Base-by-base conservation (phyloP, 495 filamentous ascomycete species). In the Cetradonia linearis region DNA sequence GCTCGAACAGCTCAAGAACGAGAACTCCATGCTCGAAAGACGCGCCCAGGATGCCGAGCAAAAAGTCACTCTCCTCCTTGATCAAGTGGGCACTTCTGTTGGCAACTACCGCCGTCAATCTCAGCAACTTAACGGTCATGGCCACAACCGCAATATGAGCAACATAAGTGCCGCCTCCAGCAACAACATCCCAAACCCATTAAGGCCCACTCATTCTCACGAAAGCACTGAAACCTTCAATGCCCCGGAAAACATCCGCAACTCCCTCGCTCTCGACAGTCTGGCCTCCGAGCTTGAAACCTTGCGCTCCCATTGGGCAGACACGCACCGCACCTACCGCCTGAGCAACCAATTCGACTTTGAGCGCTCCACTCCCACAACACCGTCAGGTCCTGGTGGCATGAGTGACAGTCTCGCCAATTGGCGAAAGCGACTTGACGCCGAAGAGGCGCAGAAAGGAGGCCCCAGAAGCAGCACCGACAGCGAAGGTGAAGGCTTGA, bases 31-130 rank as follows among this genome's bases (percentile, higher is more conserved):
- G 56, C 80, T 97, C 1, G 93, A 96, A 67, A 78, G 77, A 30
- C 84, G 92, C 40, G 92, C 91, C 11, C 75, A 83, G 34, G 91
- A 96, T 67, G 93, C 93, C 14, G 93, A 99, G 73, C 82, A 89
- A 48, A 94, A 92, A 66, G 94, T 97, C 50, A 87, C 86, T 44
- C 82, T 95, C 69, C 82, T 97, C 25, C 81, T 99, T 30, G 90
- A 97, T 69, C 92, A 96, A 67, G 89, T 99, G 34, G 91, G 91
- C 68, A 82, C 82, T 16, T 94, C 89, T 3, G 93, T 99, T 18
- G 91, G 92, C 70, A 93, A 92, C 67, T 96, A 95, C 71, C 87
- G 93, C 49, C 85, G 93, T 52, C 91, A 87, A 68, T 86, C 83
- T 6, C 80, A 84, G 52, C 69, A 70, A 31, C 64, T 72, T 16